Conservation (phyloP, 805 yeast genomes). For the Spathaspora girioi region DNA sequence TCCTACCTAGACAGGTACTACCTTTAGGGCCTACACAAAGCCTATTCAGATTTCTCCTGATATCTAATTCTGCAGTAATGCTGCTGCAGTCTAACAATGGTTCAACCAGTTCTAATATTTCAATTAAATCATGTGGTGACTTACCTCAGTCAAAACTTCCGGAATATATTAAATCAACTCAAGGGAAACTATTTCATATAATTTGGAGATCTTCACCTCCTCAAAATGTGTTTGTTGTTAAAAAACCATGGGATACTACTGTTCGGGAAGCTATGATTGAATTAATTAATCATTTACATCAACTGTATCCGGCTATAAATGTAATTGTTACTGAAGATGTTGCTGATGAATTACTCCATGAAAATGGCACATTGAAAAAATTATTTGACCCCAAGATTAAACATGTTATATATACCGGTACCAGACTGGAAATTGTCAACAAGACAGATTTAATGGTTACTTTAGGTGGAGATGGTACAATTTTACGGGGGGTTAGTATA, state of each 20-base stretch:
- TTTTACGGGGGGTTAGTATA: slow-evolving; percentile 74
- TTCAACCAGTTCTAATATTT: slow-evolving; percentile 1
- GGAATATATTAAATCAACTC: slow-evolving; percentile 50
- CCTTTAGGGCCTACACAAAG: not conserved
- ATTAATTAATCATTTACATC: slow-evolving; percentile 59
- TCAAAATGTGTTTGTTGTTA: slow-evolving; percentile 72
- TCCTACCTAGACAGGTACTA: not conserved
- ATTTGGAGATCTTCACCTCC: slow-evolving; percentile 68
- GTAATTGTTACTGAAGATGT: slow-evolving; percentile 75
- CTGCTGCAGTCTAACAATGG: not conserved
- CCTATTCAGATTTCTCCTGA: not conserved
- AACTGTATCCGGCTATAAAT: slow-evolving; percentile 65
- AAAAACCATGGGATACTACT: slow-evolving; percentile 73
- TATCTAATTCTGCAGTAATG: not conserved
- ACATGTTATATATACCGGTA: slow-evolving; percentile 53
- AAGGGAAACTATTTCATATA: slow-evolving; percentile 59
- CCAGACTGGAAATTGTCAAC: slow-evolving; percentile 48
- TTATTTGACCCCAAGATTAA: slow-evolving; percentile 12
- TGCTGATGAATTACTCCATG: slow-evolving; percentile 58
- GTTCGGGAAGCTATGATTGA: slow-evolving; percentile 65
- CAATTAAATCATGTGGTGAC: slow-evolving; percentile 12
- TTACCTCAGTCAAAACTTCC: slow-evolving; percentile 32
- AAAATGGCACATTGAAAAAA: slow-evolving; percentile 19
- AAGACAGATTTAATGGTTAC: slow-evolving; percentile 82
- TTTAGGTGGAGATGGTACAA: slow-evolving; percentile 96